A percentile compares a stretch with the other conserved stretches of the same genome.
phyloP scores from a whole-genome alignment of 306 rosid species.

The Rosa chinensis region DNA sequence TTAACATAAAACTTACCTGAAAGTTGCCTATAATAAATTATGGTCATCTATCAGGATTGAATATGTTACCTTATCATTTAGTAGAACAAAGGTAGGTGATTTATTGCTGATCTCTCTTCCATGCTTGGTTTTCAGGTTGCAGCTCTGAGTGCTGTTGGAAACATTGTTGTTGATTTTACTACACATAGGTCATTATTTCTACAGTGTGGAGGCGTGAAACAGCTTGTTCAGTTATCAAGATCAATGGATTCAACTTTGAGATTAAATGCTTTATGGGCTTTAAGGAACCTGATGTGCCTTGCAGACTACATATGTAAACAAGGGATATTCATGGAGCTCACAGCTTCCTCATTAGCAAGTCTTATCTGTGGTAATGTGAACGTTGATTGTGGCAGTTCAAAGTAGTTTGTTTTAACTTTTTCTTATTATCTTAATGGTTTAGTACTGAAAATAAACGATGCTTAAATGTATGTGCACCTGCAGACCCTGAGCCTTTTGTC shows the following conservation, averaged over 20 bases:
- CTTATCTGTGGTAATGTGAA: constrained; percentile 68
- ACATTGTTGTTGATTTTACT: constrained; percentile 73
- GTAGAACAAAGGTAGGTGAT: neutral
- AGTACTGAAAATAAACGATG: constrained; percentile 10
- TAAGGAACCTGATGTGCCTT: constrained; percentile 85
- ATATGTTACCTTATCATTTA: neutral
- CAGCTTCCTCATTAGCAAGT: constrained; percentile 68
- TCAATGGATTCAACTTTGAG: constrained; percentile 83
- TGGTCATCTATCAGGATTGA: neutral
- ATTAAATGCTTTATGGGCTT: constrained; percentile 80
- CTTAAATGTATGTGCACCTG: constrained; percentile 31
- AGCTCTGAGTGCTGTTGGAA: constrained; percentile 79
- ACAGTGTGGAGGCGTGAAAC: constrained; percentile 77
- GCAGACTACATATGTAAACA: constrained; percentile 66
- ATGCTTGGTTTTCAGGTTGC: constrained; percentile 63
- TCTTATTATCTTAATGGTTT: constrained; percentile 18
- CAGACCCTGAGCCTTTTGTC: constrained; percentile 86
- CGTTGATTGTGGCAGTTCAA: constrained; percentile 18
- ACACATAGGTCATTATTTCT: constrained; percentile 55
- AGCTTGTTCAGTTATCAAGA: constrained; percentile 75
- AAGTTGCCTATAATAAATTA: constrained; percentile 2
- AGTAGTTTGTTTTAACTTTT: neutral
- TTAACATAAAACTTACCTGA: neutral
- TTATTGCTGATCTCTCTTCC: neutral
- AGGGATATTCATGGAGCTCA: constrained; percentile 62